These are phyloP conservation scores for Ophiostoma sp. DNA, from an alignment of 2,329 filamentous ascomycete species.

Conservation along the genomic window DNA sequence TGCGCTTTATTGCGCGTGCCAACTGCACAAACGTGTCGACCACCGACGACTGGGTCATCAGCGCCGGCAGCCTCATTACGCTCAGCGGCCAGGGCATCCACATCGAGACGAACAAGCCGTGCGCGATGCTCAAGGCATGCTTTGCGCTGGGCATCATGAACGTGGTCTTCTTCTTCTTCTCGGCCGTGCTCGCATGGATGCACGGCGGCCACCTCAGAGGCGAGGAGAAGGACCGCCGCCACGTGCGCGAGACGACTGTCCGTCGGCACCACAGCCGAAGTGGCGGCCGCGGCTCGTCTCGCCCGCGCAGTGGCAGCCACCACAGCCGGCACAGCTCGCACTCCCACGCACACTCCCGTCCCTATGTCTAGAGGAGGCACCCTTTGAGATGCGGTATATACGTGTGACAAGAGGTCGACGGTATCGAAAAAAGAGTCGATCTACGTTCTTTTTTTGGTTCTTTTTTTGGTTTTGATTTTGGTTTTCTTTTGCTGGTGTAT, in stretches of 20 bases:
- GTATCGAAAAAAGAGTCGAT: not conserved
- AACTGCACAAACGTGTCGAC: slow-evolving; percentile 60
- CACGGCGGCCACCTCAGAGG: slow-evolving; percentile 43
- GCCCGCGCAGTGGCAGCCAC: slow-evolving; percentile 39
- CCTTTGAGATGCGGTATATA: not conserved
- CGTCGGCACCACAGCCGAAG: slow-evolving; percentile 37
- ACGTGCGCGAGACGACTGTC: slow-evolving; percentile 43
- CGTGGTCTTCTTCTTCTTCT: slow-evolving; percentile 71
- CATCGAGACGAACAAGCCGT: slow-evolving; percentile 64
- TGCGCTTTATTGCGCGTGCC: slow-evolving; percentile 53
- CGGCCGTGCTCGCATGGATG: slow-evolving; percentile 61
- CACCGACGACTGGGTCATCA: slow-evolving; percentile 48
- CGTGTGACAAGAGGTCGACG: not conserved
- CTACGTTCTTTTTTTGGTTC: not conserved
- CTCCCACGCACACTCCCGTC: slow-evolving; percentile 49
- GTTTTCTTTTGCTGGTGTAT: slow-evolving; percentile 29
- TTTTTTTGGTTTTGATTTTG: slow-evolving; percentile 1
- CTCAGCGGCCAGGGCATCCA: slow-evolving; percentile 48
- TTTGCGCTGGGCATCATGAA: slow-evolving; percentile 93
- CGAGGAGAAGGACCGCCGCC: slow-evolving; percentile 44
- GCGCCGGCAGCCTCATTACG: slow-evolving; percentile 57
- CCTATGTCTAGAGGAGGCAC: slow-evolving; percentile 40
- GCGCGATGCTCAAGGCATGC: slow-evolving; percentile 84
- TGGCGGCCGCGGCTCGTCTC: slow-evolving; percentile 37
- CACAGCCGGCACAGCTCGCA: slow-evolving; percentile 41